These are phyloP conservation scores for Haplosporangium sp. DNA, from an alignment of 371 early-diverging fungal genomes.

Conservation along the genomic window DNA sequence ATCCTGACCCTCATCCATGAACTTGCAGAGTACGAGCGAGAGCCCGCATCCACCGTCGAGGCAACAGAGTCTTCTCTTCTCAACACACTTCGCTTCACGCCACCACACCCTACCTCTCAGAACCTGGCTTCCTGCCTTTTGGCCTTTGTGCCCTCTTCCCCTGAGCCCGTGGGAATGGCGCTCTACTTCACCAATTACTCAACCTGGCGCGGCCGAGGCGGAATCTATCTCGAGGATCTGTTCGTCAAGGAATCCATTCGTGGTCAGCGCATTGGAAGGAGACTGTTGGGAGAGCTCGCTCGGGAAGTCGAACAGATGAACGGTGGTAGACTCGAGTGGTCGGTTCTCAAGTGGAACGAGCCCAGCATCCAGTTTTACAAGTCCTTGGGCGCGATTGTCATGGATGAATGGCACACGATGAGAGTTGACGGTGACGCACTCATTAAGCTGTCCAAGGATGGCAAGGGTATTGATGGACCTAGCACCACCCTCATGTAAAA, in stretches of 20 bases:
- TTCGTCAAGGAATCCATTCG: slow-evolving; percentile 76
- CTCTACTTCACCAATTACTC: slow-evolving; percentile 88
- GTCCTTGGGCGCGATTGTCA: slow-evolving; percentile 68
- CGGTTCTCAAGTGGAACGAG: slow-evolving; percentile 81
- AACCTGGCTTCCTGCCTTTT: slow-evolving; percentile 70
- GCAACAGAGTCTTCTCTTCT: slow-evolving; percentile 76
- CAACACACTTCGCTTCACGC: slow-evolving; percentile 70
- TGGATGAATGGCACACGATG: slow-evolving; percentile 77
- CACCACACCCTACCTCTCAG: slow-evolving; percentile 70
- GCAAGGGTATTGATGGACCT: slow-evolving; percentile 28
- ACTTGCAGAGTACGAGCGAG: slow-evolving; percentile 83
- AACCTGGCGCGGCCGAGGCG: slow-evolving; percentile 78
- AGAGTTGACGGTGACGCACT: slow-evolving; percentile 70
- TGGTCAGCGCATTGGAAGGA: slow-evolving; percentile 79
- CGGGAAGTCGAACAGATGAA: slow-evolving; percentile 68
- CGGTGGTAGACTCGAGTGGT: slow-evolving; percentile 86
- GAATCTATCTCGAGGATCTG: slow-evolving; percentile 88
- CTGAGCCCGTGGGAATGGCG: slow-evolving; percentile 78
- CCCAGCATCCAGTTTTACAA: slow-evolving; percentile 72
- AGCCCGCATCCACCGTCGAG: slow-evolving; percentile 71
- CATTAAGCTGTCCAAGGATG: slow-evolving; percentile 59
- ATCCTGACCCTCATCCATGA: slow-evolving; percentile 77
- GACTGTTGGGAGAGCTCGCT: slow-evolving; percentile 76
- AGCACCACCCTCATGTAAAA: slow-evolving; percentile 39
- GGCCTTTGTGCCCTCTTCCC: slow-evolving; percentile 45